Evolutionary conservation across 371 early-diverging fungal species (phyloP).

Genomic region (Amoeboaphelidium protococcarum): DNA sequence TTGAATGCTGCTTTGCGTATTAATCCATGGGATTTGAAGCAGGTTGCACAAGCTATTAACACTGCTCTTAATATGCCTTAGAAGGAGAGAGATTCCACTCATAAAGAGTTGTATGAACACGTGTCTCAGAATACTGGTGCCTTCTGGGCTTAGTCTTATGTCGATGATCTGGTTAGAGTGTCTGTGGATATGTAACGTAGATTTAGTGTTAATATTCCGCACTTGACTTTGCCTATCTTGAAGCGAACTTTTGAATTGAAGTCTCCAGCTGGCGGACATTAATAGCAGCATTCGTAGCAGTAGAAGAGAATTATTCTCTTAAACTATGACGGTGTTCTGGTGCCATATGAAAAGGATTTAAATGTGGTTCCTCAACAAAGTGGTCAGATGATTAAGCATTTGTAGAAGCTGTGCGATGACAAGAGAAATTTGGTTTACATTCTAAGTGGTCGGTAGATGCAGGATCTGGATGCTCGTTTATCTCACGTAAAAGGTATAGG

Average conservation of each 20-base stretch:
- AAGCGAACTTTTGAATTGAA: neutral
- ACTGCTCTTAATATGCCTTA: constrained; percentile 41
- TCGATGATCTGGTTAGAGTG: constrained; percentile 22
- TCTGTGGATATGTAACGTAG: constrained; percentile 26
- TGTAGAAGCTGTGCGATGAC: constrained; percentile 41
- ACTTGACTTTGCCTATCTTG: constrained; percentile 7
- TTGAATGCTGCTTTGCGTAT: constrained; percentile 59
- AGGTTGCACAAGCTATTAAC: constrained; percentile 56
- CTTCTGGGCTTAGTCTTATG: constrained; percentile 12
- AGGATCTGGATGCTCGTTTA: constrained; percentile 42
- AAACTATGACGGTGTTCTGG: constrained; percentile 72
- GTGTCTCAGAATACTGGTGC: constrained; percentile 33
- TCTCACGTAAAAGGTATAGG: constrained; percentile 47
- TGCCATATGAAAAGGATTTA: constrained; percentile 29
- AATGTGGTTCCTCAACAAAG: constrained; percentile 33
- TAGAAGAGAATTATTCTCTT: constrained; percentile 21
- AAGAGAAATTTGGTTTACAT: constrained; percentile 67
- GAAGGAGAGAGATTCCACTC: constrained; percentile 26
- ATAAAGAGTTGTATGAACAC: constrained; percentile 27
- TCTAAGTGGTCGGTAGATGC: constrained; percentile 71
- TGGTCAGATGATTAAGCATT: constrained; percentile 27
- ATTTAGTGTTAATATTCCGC: constrained; percentile 31
- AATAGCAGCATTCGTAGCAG: constrained; percentile 10
- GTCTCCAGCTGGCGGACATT: neutral
- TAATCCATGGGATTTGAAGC: constrained; percentile 64